A percentile compares a stretch with the other conserved stretches of the same genome.
Evolutionary conservation across 2,329 filamentous ascomycete species (phyloP).

Genomic region (Pseudogymnoascus sp.): DNA sequence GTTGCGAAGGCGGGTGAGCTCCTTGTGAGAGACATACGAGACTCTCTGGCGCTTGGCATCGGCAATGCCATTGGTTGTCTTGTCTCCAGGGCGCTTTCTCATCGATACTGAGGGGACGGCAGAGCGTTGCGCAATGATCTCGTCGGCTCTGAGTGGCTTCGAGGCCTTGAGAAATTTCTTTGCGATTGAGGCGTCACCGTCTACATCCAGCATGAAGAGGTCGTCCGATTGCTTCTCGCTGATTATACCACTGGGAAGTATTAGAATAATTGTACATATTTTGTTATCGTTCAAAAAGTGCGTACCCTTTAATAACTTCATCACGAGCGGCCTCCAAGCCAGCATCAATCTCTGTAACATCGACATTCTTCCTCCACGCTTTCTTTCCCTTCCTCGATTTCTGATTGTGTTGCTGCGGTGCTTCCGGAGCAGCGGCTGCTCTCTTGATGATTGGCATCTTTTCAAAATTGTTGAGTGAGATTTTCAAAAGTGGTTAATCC

Average conservation of each 20-base stretch:
- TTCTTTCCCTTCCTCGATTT: constrained; percentile 96
- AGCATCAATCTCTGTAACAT: constrained; percentile 76
- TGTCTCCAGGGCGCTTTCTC: constrained; percentile 64
- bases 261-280: constrained; percentile 10
- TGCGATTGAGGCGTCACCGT: constrained; percentile 60
- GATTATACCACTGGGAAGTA: constrained; percentile 63
- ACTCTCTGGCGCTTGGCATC: constrained; percentile 67
- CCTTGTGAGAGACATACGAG: constrained; percentile 77
- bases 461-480: constrained; percentile 8
- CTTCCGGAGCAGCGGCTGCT: constrained; percentile 41
- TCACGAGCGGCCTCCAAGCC: constrained; percentile 80
- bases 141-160: constrained; percentile 81
- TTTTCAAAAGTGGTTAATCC: constrained; percentile 1
- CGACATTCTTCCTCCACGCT: constrained; percentile 97
- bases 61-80: constrained; percentile 66
- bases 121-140: constrained; percentile 82
- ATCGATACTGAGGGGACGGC: constrained; percentile 70
- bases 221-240: constrained; percentile 75
- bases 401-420: constrained; percentile 77
- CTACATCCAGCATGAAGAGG: constrained; percentile 76
- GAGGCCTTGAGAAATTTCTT: constrained; percentile 59
- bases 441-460: constrained; percentile 28
- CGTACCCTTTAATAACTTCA: constrained; percentile 82
- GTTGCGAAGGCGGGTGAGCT: constrained; percentile 68
- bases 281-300: constrained; percentile 4